These are phyloP conservation scores for Arabidopsis thaliana DNA, from an alignment of 345 rosid genomes.

Conservation along the genomic window DNA sequence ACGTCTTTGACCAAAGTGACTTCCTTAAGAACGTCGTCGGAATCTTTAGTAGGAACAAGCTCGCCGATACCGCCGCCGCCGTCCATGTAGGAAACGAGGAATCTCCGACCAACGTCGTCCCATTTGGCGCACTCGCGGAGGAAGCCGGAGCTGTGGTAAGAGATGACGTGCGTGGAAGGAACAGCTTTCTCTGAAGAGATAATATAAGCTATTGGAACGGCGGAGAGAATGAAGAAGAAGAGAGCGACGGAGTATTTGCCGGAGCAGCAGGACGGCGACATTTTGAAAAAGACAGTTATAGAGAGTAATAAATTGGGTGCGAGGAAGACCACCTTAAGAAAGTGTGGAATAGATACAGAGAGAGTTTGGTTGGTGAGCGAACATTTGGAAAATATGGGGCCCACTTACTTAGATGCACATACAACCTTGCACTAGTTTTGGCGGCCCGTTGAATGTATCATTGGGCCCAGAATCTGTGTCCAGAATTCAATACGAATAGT, in stretches of 20 bases:
- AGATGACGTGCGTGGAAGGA: conserved; percentile 68
- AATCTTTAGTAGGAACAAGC: conserved; percentile 58
- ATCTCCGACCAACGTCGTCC: conserved; percentile 70
- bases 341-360: background rate
- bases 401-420: background rate
- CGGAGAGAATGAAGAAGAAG: conserved; percentile 64
- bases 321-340: conserved; percentile 24
- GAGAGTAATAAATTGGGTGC: conserved; percentile 11
- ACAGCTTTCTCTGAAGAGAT: conserved; percentile 60
- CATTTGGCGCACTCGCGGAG: conserved; percentile 93
- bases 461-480: conserved; percentile 28
- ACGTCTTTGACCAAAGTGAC: conserved; percentile 62
- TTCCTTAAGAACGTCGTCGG: conserved; percentile 56
- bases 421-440: background rate
- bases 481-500: conserved; percentile 23
- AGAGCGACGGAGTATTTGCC: conserved; percentile 35
- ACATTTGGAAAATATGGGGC: background rate
- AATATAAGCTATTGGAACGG: conserved; percentile 71
- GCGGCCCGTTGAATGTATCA: conserved; percentile 26
- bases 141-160: conserved; percentile 72
- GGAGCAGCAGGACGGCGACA: conserved; percentile 42
- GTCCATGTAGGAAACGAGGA: conserved; percentile 79
- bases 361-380: conserved; percentile 4
- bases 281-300: conserved; percentile 7
- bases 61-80: conserved; percentile 70